These are phyloP conservation scores for Pleurotus ostreatus DNA, from an alignment of 768 basidiomycete genomes.

Conservation along the genomic window DNA sequence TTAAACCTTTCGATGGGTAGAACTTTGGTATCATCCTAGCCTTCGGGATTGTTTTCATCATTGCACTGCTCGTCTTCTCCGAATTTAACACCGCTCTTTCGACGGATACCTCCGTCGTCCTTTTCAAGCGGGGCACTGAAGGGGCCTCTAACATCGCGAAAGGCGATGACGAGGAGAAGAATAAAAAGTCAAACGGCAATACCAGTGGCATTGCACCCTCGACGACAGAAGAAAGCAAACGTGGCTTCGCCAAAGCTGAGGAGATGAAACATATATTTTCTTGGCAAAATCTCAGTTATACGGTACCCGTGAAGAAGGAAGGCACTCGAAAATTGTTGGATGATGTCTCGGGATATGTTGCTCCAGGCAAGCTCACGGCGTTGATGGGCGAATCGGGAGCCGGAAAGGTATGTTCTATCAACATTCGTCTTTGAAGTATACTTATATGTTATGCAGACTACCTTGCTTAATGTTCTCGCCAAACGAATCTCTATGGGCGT, in stretches of 20 bases:
- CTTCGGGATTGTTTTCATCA: conserved; percentile 56
- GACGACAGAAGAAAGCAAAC: neutral
- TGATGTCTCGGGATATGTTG: conserved; percentile 60
- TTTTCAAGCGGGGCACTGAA: conserved; percentile 42
- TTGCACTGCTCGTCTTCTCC: conserved; percentile 52
- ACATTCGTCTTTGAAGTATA: conserved; percentile 27
- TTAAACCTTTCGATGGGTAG: conserved; percentile 33
- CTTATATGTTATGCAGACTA: conserved; percentile 26
- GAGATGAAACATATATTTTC: conserved; percentile 56
- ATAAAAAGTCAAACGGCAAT: neutral
- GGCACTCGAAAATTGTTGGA: conserved; percentile 44
- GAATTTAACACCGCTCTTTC: conserved; percentile 45
- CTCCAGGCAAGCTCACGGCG: conserved; percentile 66
- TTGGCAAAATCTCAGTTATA: conserved; percentile 61
- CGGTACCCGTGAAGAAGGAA: conserved; percentile 39
- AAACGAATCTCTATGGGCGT: conserved; percentile 32
- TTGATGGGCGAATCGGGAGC: conserved; percentile 50
- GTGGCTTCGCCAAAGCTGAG: conserved; percentile 13
- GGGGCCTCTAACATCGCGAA: neutral
- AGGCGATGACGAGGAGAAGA: conserved; percentile 1
- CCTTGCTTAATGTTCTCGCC: conserved; percentile 40
- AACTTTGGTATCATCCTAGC: conserved; percentile 67
- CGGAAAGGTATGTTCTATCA: conserved; percentile 39
- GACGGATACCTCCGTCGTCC: conserved; percentile 34
- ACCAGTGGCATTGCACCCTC: neutral